Conservation (phyloP, 2,329 filamentous ascomycete genomes). For the Torrubiellomyces zombiae region DNA sequence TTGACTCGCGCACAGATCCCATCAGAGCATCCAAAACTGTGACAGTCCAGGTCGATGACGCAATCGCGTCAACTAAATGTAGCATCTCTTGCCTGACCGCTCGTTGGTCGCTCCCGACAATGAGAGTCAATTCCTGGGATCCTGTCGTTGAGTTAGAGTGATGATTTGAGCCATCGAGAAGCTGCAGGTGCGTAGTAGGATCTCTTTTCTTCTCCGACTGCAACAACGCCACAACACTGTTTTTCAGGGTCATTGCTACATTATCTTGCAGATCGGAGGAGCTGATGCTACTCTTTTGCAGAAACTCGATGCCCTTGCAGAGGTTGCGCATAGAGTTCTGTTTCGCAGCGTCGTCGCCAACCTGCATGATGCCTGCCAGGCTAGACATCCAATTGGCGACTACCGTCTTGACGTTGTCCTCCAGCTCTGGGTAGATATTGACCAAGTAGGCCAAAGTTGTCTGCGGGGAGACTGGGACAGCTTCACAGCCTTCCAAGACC, state of each 20-base stretch:
- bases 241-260: conserved; percentile 52
- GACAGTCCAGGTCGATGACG: conserved; percentile 40
- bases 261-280: conserved; percentile 51
- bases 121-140: conserved; percentile 42
- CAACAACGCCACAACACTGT: conserved; percentile 44
- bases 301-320: conserved; percentile 51
- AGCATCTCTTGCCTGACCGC: conserved; percentile 40
- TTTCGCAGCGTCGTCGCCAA: conserved; percentile 65
- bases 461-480: conserved; percentile 19
- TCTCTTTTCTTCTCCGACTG: conserved; percentile 9
- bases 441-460: conserved; percentile 45
- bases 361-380: conserved; percentile 68
- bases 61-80: conserved; percentile 38
- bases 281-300: conserved; percentile 45
- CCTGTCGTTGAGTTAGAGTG: conserved; percentile 5
- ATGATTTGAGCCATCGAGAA: conserved; percentile 10
- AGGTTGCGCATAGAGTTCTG: conserved; percentile 57
- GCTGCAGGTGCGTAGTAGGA: conserved; percentile 10
- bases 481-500: conserved; percentile 40
- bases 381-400: conserved; percentile 70
- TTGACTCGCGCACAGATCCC: conserved; percentile 40
- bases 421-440: conserved; percentile 42
- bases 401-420: conserved; percentile 48
- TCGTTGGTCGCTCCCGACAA: conserved; percentile 49
- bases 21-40: conserved; percentile 49